Percentiles rank a stretch among this genome's conserved stretches.
These are phyloP conservation scores for Amniculicola lignicola DNA, from an alignment of 495 filamentous ascomycete species.

Conservation along the genomic window DNA sequence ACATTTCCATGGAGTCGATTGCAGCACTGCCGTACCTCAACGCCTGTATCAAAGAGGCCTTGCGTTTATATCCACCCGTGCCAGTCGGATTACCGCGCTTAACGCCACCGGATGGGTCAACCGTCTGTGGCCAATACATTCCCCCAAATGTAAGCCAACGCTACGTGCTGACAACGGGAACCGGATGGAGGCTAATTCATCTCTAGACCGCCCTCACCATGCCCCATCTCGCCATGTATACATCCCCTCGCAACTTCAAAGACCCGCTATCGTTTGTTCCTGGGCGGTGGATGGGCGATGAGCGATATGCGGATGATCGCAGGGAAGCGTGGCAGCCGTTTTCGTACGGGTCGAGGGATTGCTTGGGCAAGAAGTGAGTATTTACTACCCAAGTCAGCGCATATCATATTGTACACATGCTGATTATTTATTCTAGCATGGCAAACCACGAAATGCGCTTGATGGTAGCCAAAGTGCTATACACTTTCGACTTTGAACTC, in stretches of 20 bases:
- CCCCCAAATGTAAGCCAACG: slow-evolving; percentile 36
- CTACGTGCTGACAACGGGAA: not conserved
- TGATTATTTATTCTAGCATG: slow-evolving; percentile 35
- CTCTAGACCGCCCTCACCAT: slow-evolving; percentile 42
- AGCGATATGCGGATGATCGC: slow-evolving; percentile 25
- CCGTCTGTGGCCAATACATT: slow-evolving; percentile 34
- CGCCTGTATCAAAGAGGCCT: slow-evolving; percentile 36
- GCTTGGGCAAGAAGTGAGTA: slow-evolving; percentile 37
- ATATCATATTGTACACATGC: no score
- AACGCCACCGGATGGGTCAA: slow-evolving; percentile 32
- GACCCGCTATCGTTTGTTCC: slow-evolving; percentile 35
- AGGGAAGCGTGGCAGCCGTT: slow-evolving; percentile 35
- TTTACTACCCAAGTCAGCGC: not conserved
- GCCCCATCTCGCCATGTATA: slow-evolving; percentile 43
- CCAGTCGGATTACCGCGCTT: slow-evolving; percentile 26
- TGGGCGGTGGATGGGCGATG: slow-evolving; percentile 36
- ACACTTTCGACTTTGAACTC: slow-evolving; percentile 38
- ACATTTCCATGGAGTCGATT: slow-evolving; percentile 49
- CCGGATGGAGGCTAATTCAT: not conserved
- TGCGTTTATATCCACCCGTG: slow-evolving; percentile 36
- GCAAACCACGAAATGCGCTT: slow-evolving; percentile 42
- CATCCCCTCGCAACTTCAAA: slow-evolving; percentile 40
- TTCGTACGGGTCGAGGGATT: slow-evolving; percentile 35
- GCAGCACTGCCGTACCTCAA: slow-evolving; percentile 36
- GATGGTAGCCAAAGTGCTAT: slow-evolving; percentile 36